Evolutionary conservation across 1,284 basidiomycete species (phyloP), one percentile per base, ranked within the genome.

Genomic region (Ustilago tritici): DNA sequence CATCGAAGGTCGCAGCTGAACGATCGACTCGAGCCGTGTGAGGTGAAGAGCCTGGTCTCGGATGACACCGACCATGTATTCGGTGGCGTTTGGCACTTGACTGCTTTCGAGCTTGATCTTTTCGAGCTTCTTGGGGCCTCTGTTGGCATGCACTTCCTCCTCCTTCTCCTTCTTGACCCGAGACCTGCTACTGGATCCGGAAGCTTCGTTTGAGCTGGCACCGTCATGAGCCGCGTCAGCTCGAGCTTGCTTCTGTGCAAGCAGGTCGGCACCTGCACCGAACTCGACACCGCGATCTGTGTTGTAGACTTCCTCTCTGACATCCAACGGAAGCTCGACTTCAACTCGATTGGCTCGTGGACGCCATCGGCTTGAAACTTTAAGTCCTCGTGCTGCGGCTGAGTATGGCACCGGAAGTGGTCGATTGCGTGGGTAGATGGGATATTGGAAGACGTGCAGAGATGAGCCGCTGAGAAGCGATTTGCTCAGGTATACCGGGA

Each of bases 61-160:
- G 19, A 85, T 79, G 31, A 82, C 79, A 41, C 84, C 84, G 17
- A 85, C 75, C 74, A 85, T 78, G 68, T 85, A 85, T n/a, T 76
- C 61, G 40, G 84, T 84, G 28, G 76, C 74, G 36, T 81, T 78
- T 28, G 82, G 83, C n/a, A 85, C 76, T 15, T 78, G 64, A 5
- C 46, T 47, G 56, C 82, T 83, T 63, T 85, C 83, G 35, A 85
- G 66, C 40, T 82, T 73, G 50, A 81, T 80, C 61, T 80, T 78
- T 47, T 84, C 82, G 23, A 85, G 76, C 54, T 71, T 75, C 74
- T 81, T 78, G 7, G 65, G 62, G 0, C 75, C 65, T 47, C 65
- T 53, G n/a, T 49, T 57, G 23, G 69, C 53, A 35, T 67, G 53
- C 15, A 34, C 60, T 15, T 74, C 70, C 17, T 70, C 64, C 46